A percentile compares a stretch with the other conserved stretches of the same genome.
phyloP scores from a whole-genome alignment of 345 rosid genomes.

The Reutealis trisperma region DNA sequence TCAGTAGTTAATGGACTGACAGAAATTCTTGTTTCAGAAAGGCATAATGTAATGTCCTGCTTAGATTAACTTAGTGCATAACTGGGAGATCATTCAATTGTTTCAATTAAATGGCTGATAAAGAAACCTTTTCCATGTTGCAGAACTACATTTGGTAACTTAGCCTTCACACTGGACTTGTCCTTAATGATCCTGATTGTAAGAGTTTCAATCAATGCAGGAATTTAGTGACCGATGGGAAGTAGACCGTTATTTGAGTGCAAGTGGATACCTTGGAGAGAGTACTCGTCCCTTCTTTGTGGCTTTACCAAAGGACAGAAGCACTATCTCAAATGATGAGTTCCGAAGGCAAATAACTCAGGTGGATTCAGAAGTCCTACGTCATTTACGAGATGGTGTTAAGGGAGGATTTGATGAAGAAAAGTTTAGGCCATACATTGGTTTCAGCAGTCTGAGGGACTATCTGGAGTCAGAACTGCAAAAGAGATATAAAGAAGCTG shows the following conservation, averaged over 20 bases:
- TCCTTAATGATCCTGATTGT: slow-evolving; percentile 13
- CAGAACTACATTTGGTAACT: not conserved
- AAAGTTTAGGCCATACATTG: slow-evolving; percentile 63
- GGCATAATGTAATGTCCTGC: not conserved
- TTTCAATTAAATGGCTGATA: not conserved
- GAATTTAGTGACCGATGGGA: slow-evolving; percentile 86
- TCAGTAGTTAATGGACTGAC: slow-evolving; percentile 1
- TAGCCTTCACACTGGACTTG: not conserved
- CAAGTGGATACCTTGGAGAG: slow-evolving; percentile 96
- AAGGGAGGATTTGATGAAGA: slow-evolving; percentile 96
- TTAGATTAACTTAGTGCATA: not conserved
- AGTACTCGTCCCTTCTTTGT: slow-evolving; percentile 81
- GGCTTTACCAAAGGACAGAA: slow-evolving; percentile 89
- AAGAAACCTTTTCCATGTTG: not conserved
- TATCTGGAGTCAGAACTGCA: slow-evolving; percentile 90
- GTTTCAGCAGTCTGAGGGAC: slow-evolving; percentile 81
- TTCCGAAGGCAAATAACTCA: slow-evolving; percentile 81
- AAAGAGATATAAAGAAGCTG: slow-evolving; percentile 89
- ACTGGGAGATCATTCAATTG: not conserved
- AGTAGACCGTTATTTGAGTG: slow-evolving; percentile 87
- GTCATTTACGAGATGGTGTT: slow-evolving; percentile 75
- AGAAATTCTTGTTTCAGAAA: not conserved
- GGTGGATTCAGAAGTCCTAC: slow-evolving; percentile 70
- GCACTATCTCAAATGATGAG: slow-evolving; percentile 77
- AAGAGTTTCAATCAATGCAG: slow-evolving; percentile 38